A percentile compares a stretch with the other conserved stretches of the same genome.
These are phyloP conservation scores for Saposhnikovia divaricata DNA, from an alignment of 129 eudicot genomes.

Conservation along the genomic window DNA sequence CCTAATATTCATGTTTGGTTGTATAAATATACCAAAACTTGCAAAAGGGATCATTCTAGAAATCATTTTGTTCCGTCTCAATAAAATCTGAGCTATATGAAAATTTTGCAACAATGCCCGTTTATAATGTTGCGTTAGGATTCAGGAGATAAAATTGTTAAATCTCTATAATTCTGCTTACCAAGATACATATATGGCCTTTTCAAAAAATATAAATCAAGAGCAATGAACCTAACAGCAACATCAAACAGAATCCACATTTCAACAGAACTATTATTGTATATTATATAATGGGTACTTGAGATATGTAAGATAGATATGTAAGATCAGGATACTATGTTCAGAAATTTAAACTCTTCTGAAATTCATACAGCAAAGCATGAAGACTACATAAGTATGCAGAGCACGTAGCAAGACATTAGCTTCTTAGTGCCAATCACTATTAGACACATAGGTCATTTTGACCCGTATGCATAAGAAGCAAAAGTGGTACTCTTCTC, in stretches of 20 bases:
- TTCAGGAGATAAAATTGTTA: neutral
- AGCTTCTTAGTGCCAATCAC: neutral
- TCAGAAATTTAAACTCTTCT: neutral
- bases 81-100: neutral
- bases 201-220: neutral
- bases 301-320: neutral
- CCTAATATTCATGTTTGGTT: neutral
- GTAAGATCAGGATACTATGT: neutral
- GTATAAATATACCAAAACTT: neutral
- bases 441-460: neutral
- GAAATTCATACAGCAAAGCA: neutral
- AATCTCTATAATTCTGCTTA: neutral
- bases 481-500: neutral
- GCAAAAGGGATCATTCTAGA: neutral
- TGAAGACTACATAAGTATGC: neutral
- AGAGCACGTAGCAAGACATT: neutral
- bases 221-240: neutral
- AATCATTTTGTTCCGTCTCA: neutral
- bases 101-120: neutral
- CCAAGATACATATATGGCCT: neutral
- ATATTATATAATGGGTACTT: neutral
- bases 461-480: constrained; percentile 1
- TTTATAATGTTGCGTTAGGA: neutral
- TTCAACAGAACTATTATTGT: neutral
- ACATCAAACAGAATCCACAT: neutral